Base-by-base conservation (phyloP, 1,284 basidiomycete genomes). In the Vanrija humicola region DNA sequence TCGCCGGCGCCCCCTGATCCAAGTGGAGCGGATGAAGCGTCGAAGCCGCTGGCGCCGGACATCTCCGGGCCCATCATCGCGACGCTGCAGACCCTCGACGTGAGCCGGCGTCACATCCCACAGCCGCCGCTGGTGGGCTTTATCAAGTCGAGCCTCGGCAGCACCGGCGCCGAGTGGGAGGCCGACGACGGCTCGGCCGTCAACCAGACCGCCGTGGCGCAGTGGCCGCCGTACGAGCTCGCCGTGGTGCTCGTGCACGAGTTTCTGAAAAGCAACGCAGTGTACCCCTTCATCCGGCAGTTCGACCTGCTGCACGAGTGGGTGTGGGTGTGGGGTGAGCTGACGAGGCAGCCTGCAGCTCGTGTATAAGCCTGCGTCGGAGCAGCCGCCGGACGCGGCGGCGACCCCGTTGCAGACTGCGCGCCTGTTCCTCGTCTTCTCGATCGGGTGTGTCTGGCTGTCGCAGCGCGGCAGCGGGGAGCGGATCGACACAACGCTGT, bases 321-420 rank as follows among this genome's bases (percentile, higher is more conserved):
- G 18, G 55, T 29, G 9, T 7, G 18, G 1, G 2, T 8, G 10
- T 1, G 8, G 3, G 18, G 10, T 6, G 38, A 23, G 34, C 46
- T 52, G 43, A 54, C 25, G 5, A 7, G 3, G 2, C 39, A 57
- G 55, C 44, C 39, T 57, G n/a, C 42, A 42, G 12, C 39, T 49
- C 8, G 43, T 54, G 28, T 54, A 54, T 38, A 25, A 48, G 34
- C 12, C 12, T 2, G 34, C 28, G 28, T 28, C 28, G 10, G 28
- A 34, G 10, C 9, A 5, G 12, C 12, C 5, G 38, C 48, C 51
- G 3, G 51, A 53, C 23, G 48, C 40, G 16, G 42, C 21, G 5
- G 55, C 55, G 5, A 57, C 47, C 0, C 44, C 55, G 14, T 39
- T 52, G 8, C 51, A 57, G 39, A 52, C 51, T n/a, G 52, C 26